Evolutionary conservation across 2,329 filamentous ascomycete species (phyloP).

Genomic region (Colletotrichum sp.): DNA sequence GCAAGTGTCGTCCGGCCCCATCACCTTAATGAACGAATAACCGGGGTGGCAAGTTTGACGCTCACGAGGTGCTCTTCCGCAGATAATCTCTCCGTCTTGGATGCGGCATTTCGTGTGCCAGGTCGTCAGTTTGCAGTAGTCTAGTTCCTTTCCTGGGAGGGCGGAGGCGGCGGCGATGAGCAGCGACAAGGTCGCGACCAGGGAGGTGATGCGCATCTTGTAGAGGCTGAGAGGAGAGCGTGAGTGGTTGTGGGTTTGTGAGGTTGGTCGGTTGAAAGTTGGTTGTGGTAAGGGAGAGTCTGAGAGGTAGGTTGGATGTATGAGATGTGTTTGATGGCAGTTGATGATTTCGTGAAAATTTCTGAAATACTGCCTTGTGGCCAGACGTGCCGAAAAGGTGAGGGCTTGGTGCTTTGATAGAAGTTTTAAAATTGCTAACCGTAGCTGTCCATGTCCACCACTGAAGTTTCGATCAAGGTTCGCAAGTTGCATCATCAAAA

Average conservation of each 20-base stretch:
- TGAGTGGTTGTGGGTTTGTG: neutral
- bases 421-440: rapidly evolving
- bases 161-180: neutral
- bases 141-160: neutral
- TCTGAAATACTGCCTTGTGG: neutral
- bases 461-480: neutral
- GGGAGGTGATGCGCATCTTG: neutral
- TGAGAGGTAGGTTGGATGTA: neutral
- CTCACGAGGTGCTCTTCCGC: neutral
- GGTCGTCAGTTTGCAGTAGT: neutral
- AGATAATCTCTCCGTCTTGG: neutral
- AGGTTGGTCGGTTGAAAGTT: neutral
- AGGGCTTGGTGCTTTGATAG: rapidly evolving
- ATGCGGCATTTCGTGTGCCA: neutral
- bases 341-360: neutral
- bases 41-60: neutral
- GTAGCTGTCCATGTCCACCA: neutral
- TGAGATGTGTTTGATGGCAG: neutral
- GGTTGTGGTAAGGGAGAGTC: neutral
- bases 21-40: neutral
- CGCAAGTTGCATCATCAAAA: neutral
- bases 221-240: rapidly evolving
- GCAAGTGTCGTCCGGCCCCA: neutral
- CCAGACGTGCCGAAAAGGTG: neutral
- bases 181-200: neutral